Conservation (phyloP, 495 filamentous ascomycete genomes). For the Podospora conica region DNA sequence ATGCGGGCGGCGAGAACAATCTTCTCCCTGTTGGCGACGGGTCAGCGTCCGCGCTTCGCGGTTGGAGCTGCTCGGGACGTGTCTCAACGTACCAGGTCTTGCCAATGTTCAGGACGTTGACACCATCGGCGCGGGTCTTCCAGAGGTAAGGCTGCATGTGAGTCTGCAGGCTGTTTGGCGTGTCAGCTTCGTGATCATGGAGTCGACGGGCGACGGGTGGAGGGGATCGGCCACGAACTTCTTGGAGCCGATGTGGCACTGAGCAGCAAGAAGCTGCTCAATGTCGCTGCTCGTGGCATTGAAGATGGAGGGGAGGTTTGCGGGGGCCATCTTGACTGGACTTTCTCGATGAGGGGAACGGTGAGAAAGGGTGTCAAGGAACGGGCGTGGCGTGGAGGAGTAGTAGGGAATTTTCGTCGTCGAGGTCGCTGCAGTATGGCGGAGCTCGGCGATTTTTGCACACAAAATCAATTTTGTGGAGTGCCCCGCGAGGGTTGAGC, state of each 20-base stretch:
- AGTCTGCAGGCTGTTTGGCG: slow-evolving; percentile 59
- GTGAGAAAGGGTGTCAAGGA: slow-evolving; percentile 45
- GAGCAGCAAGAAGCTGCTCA: slow-evolving; percentile 96
- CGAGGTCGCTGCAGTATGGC: slow-evolving; percentile 17
- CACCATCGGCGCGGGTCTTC: slow-evolving; percentile 96
- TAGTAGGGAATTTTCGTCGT: slow-evolving; percentile 28
- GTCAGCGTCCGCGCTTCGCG: not conserved
- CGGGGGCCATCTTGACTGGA: slow-evolving; percentile 81
- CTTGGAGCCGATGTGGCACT: slow-evolving; percentile 96
- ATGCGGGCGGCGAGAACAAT: slow-evolving; percentile 96
- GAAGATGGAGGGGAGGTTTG: slow-evolving; percentile 86
- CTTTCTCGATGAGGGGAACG: slow-evolving; percentile 38
- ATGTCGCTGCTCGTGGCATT: slow-evolving; percentile 69
- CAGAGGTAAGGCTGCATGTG: slow-evolving; percentile 99
- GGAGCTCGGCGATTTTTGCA: slow-evolving; percentile 30
- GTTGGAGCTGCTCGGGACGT: not conserved
- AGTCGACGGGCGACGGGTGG: not conserved
- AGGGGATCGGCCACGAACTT: slow-evolving; percentile 43
- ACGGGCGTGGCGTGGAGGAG: slow-evolving; percentile 24
- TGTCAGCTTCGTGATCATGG: slow-evolving; percentile 15
- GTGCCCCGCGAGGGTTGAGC: slow-evolving; percentile 36
- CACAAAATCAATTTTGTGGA: slow-evolving; percentile 35
- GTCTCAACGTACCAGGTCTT: slow-evolving; percentile 88
- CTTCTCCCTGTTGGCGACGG: slow-evolving; percentile 72
- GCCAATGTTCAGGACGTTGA: slow-evolving; percentile 98